These are phyloP conservation scores for Moricandia arvensis DNA, from an alignment of 345 rosid genomes.

Conservation along the genomic window DNA sequence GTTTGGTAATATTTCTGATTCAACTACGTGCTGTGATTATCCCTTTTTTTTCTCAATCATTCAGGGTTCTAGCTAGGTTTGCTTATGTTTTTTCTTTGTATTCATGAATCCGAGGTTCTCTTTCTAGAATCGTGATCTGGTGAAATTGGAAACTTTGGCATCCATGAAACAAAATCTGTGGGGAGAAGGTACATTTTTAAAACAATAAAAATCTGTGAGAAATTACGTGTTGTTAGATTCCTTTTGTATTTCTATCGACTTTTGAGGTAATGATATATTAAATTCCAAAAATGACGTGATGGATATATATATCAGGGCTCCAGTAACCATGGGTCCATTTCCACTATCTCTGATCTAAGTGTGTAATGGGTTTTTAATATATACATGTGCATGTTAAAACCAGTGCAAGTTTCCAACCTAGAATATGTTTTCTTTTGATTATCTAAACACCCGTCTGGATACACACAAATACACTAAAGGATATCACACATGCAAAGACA, in stretches of 20 bases:
- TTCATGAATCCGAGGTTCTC: too few relatives aligned
- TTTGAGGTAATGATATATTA: not conserved
- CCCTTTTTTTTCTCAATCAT: too few relatives aligned
- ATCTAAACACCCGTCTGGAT: not conserved
- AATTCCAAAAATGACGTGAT: not conserved
- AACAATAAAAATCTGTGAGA: too few relatives aligned
- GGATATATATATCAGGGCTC: not conserved
- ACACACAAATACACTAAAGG: not conserved
- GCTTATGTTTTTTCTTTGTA: too few relatives aligned
- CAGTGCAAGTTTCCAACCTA: not conserved
- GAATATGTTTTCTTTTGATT: not conserved
- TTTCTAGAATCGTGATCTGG: too few relatives aligned
- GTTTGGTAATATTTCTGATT: too few relatives aligned
- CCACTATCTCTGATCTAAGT: not conserved
- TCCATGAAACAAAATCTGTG: too few relatives aligned
- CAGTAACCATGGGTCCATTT: not conserved
- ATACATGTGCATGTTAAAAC: not conserved
- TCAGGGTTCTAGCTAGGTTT: too few relatives aligned
- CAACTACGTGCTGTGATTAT: too few relatives aligned
- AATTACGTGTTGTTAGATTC: too few relatives aligned
- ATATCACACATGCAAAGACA: slow-evolving; percentile 8
- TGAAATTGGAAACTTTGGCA: too few relatives aligned
- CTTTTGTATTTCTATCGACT: not conserved
- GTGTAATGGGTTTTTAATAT: not conserved
- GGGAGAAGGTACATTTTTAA: too few relatives aligned